A percentile compares a stretch with the other conserved stretches of the same genome.
phyloP scores from a whole-genome alignment of 768 basidiomycete species.

The Austroboletus eburneus region DNA sequence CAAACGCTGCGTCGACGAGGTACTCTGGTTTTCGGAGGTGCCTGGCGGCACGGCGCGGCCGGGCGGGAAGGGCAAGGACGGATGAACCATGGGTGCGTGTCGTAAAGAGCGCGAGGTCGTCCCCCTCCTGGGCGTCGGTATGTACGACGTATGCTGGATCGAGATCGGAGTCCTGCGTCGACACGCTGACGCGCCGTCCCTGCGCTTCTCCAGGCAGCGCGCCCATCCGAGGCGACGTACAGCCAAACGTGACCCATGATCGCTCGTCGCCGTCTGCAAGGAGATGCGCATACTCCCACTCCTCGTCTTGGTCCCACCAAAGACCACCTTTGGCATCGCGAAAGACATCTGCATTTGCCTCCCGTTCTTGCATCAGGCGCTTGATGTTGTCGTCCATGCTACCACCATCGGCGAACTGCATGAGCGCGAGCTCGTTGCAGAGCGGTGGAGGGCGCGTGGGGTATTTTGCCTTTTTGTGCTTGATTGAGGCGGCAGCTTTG shows the following conservation, averaged over 20 bases:
- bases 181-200: slow-evolving; percentile 42
- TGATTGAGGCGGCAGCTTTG: slow-evolving; percentile 31
- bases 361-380: slow-evolving; percentile 52
- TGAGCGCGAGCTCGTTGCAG: slow-evolving; percentile 60
- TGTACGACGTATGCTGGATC: slow-evolving; percentile 45
- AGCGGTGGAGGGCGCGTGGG: slow-evolving; percentile 45
- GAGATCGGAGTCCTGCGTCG: slow-evolving; percentile 52
- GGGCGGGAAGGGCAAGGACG: slow-evolving; percentile 35
- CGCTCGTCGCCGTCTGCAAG: slow-evolving; percentile 41
- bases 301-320: slow-evolving; percentile 72
- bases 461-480: slow-evolving; percentile 53
- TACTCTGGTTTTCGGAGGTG: slow-evolving; percentile 37
- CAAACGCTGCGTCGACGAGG: slow-evolving; percentile 31
- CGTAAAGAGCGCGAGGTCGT: slow-evolving; percentile 32
- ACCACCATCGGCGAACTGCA: slow-evolving; percentile 69
- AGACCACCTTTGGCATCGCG: slow-evolving; percentile 58
- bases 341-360: slow-evolving; percentile 48
- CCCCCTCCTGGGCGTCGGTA: slow-evolving; percentile 26
- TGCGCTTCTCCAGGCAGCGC: slow-evolving; percentile 21
- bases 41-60: slow-evolving; percentile 32
- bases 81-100: slow-evolving; percentile 32
- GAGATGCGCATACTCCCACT: slow-evolving; percentile 63
- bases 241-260: slow-evolving; percentile 44
- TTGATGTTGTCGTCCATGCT: slow-evolving; percentile 50
- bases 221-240: slow-evolving; percentile 10